Percentiles rank a stretch among this genome's conserved stretches.
phyloP scores from a whole-genome alignment of 2,329 filamentous ascomycete species.

The Rhinocladiella mackenziei region DNA sequence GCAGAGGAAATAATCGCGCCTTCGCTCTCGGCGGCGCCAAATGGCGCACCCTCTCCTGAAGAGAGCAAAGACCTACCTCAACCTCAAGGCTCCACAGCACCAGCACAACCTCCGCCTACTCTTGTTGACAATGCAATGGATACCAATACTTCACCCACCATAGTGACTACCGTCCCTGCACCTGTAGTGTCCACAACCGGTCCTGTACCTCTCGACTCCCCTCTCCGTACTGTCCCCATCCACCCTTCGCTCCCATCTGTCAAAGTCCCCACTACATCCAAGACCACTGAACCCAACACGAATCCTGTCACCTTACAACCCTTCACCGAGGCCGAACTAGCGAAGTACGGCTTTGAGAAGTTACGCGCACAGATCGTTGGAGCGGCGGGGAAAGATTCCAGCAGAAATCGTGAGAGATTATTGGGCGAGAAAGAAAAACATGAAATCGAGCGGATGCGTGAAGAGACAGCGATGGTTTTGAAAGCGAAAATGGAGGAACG shows the following conservation, averaged over 20 bases:
- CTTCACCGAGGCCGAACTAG: constrained; percentile 25
- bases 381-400: not conserved
- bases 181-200: not conserved
- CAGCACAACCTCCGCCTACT: no score
- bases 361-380: constrained; percentile 19
- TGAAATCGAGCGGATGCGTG: constrained; percentile 11
- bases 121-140: not conserved
- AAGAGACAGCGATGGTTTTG: constrained; percentile 23
- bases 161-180: not conserved
- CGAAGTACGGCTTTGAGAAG: constrained; percentile 22
- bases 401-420: constrained; percentile 1
- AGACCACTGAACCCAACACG: constrained; percentile 8
- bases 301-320: constrained; percentile 26
- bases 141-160: constrained; percentile 1
- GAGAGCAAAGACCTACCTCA: no score
- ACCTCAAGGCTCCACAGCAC: not conserved
- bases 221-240: constrained; percentile 23
- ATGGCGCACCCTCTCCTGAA: not conserved
- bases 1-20: not conserved
- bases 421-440: constrained; percentile 15
- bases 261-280: constrained; percentile 16
- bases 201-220: constrained; percentile 23
- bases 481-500: constrained; percentile 25
- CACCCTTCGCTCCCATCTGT: constrained; percentile 22
- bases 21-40: not conserved